These are phyloP conservation scores for Phytophthora nicotianae DNA, from an alignment of 352 stramenopile species.

Conservation along the genomic window DNA sequence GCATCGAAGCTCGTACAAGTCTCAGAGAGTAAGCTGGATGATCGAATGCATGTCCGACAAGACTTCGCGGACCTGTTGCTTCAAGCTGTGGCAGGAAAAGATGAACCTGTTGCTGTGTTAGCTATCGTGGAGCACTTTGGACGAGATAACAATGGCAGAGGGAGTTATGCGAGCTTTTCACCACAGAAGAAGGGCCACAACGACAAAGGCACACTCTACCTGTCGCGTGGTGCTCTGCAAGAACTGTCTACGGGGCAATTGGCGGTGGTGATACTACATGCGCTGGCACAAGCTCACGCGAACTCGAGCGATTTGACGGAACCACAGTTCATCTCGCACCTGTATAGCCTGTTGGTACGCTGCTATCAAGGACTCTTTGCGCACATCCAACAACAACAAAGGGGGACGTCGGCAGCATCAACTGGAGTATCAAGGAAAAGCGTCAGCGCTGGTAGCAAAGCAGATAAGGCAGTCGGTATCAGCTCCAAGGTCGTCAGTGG, in stretches of 20 bases:
- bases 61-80: slow-evolving; percentile 45
- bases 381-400: slow-evolving; percentile 24
- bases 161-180: slow-evolving; percentile 25
- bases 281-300: slow-evolving; percentile 41
- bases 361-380: slow-evolving; percentile 70
- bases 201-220: slow-evolving; percentile 35
- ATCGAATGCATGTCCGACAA: slow-evolving; percentile 33
- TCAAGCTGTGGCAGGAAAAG: slow-evolving; percentile 14
- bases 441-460: background rate
- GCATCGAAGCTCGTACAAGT: background rate
- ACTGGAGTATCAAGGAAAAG: slow-evolving; percentile 8
- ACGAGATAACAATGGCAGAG: slow-evolving; percentile 5
- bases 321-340: slow-evolving; percentile 48
- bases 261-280: slow-evolving; percentile 59
- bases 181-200: background rate
- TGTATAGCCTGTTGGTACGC: slow-evolving; percentile 59
- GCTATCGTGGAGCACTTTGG: slow-evolving; percentile 21
- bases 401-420: background rate
- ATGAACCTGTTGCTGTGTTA: background rate
- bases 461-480: background rate
- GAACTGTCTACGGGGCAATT: slow-evolving; percentile 57
- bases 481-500: background rate
- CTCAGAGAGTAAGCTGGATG: slow-evolving; percentile 24
- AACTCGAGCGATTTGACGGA: slow-evolving; percentile 48
- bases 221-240: slow-evolving; percentile 36